Evolutionary conservation across 768 basidiomycete genomes (phyloP), one percentile per base, ranked within the genome.

Genomic region (Boletus reticuloceps): DNA sequence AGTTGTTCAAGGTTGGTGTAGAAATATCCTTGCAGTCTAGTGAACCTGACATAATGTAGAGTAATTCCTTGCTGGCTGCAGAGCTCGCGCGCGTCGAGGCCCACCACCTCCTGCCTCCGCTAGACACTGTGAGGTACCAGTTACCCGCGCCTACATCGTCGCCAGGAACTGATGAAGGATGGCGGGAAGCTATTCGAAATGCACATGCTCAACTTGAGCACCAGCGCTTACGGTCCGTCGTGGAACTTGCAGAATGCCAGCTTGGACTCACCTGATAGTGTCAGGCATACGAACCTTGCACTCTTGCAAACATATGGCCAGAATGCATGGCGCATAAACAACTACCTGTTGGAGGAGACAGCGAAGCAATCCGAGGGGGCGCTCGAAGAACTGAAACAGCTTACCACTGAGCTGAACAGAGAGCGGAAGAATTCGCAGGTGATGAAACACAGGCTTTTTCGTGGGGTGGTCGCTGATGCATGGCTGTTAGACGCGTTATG

Each of bases 281-380:
- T 9, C 27, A 96, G 95, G 59, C 85, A 89, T 61, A 87, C 85
- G 20, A 98, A 97, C 74, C 73, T 92, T 49, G 81, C 86, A 4
- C 75, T 98, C 31, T 73, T 95, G 34, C 86, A 94, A 67, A 86
- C 84, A 34, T 94, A 96, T 65, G 96, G 91, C 5, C 75, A 87
- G 17, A 98, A 98, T 75, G 88, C 90, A 13, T 96, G 91, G 89
- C 83, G 89, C 58, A 85, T 94, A 71, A 86, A 91, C 67, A 98
- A 98, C 71, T 94, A 93, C 65, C 77, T 90, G 32, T 74, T 94
- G 22, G 93, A 96, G 69, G 79, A 84, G 25, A 83, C 87, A 34
- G 84, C 86, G 9, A 86, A 86, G 63, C 81, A 84, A 55, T 75
- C 83, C 9, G 92, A 94, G 69, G 79, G 77, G 58, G 76, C 83